Evolutionary conservation across 2,329 filamentous ascomycete species (phyloP), one percentile per base, ranked within the genome.

Genomic region (Daldinia sp.): DNA sequence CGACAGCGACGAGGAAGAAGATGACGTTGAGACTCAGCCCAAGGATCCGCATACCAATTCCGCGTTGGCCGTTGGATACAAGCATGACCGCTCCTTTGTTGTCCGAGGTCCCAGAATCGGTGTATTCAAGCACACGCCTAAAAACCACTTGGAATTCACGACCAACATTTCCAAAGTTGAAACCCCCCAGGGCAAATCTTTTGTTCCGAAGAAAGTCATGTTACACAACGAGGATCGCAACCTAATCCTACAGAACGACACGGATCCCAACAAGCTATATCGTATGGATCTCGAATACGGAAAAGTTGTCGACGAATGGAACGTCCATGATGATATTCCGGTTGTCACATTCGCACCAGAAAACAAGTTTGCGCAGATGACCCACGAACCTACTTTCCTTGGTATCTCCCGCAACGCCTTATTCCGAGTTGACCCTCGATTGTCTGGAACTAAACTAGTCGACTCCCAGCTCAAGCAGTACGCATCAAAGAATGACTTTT

Each of bases 251-350:
- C 94, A 97, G 76, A 94, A 96, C 71, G 83, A 84, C 49, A 76
- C 89, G 52, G 90, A 98, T 68, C 92, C 94, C 1, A 94, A 97
- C 80, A 93, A 92, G 52, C 85, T 99, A 1, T 99, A 94, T 77
- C 92, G 92, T 45, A 98, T 99, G 95, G 95, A 99, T 79, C 84
- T 99, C 43, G 94, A 99, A 77, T 96, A 96, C 71, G 95, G 95
- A 69, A 98, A 97, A 80, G 92, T 99, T 32, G 93, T 98, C 1
- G 95, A 99, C 73, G 95, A 99, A 78, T 99, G 95, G 95, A 97
- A 97, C 71, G 86, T 99, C 11, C 94, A 99, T 74, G 94, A 99
- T 66, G 92, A 98, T 75, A 97, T 99, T 57, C 90, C 92, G 0
- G 92, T 98, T 64, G 88, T 92, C 56, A 95, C 90, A 8, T 98